Conservation (phyloP, 495 filamentous ascomycete species). For the Talaromyces borbonicus region DNA sequence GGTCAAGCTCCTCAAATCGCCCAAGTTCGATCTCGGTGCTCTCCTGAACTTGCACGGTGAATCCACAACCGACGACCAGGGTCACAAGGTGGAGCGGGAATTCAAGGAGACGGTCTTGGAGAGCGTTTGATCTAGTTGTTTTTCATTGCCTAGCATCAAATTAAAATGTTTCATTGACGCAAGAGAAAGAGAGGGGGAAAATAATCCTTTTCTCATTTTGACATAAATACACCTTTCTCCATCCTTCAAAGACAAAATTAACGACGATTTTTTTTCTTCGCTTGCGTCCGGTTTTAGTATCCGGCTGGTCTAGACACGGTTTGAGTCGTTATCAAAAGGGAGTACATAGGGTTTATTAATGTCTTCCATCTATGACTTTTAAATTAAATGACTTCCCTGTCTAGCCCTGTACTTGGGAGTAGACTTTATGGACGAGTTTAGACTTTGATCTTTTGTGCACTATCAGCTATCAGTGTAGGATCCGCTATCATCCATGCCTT, state of each 20-base stretch:
- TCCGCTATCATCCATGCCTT: no score
- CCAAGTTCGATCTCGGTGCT: slow-evolving; percentile 97
- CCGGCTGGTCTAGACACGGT: not conserved
- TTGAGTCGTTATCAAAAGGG: not conserved
- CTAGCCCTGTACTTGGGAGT: no score
- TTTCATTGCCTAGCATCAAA: slow-evolving; percentile 1
- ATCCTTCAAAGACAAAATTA: no score
- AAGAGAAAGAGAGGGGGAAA: no score
- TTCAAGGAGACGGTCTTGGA: slow-evolving; percentile 97
- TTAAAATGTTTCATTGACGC: not conserved
- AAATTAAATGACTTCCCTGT: no score
- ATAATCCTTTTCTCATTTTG: no score
- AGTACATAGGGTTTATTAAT: slow-evolving; percentile 1
- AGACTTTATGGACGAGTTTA: no score
- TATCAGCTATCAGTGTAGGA: no score
- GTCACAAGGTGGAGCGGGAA: slow-evolving; percentile 97
- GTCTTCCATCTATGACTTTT: slow-evolving; percentile 2
- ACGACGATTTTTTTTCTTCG: not conserved
- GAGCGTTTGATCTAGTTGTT: slow-evolving; percentile 60
- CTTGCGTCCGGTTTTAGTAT: not conserved
- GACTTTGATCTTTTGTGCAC: no score
- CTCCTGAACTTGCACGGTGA: slow-evolving; percentile 94
- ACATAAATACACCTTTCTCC: no score
- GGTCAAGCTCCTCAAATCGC: slow-evolving; percentile 95
- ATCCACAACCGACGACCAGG: slow-evolving; percentile 88